Conservation (phyloP, 192 early-diverging fungal species). For the Chytriomyces sp. region DNA sequence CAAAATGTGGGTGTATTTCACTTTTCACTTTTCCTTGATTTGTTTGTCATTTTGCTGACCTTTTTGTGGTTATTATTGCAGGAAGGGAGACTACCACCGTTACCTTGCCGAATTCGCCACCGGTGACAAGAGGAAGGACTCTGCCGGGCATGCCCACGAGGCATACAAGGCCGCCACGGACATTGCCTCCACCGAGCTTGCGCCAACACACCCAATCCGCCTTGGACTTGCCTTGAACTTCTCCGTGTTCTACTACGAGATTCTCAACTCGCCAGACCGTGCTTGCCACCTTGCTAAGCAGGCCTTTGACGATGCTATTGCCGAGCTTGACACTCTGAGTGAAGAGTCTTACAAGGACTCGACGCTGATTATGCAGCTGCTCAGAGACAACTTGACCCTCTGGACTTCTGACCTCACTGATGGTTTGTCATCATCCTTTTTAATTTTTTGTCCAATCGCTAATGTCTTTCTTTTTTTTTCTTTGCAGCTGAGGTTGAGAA, state of each 20-base stretch:
- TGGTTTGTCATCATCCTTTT: conserved; percentile 54
- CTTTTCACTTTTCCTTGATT: no score
- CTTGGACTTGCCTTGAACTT: conserved; percentile 98
- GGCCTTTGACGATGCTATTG: conserved; percentile 99
- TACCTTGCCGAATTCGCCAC: conserved; percentile 98
- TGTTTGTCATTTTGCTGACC: no score
- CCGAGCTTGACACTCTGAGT: conserved; percentile 96
- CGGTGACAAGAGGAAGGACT: conserved; percentile 81
- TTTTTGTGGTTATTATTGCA: conserved; percentile 30
- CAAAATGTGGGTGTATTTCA: conserved; percentile 81
- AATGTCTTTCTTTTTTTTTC: conserved; percentile 18
- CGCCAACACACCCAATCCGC: conserved; percentile 98
- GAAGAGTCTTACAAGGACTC: conserved; percentile 99
- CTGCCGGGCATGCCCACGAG: conserved; percentile 83
- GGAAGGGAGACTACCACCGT: conserved; percentile 99
- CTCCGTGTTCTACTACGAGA: conserved; percentile 99
- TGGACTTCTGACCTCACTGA: conserved; percentile 98
- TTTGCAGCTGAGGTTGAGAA: conserved; percentile 56
- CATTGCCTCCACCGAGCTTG: conserved; percentile 90
- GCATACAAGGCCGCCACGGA: conserved; percentile 96
- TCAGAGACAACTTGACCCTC: conserved; percentile 98
- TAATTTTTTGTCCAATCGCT: not conserved
- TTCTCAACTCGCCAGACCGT: conserved; percentile 95
- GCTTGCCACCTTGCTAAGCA: conserved; percentile 97
- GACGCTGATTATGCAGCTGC: conserved; percentile 98